Conservation (phyloP, 2,329 filamentous ascomycete genomes). For the Penicillium olsonii region DNA sequence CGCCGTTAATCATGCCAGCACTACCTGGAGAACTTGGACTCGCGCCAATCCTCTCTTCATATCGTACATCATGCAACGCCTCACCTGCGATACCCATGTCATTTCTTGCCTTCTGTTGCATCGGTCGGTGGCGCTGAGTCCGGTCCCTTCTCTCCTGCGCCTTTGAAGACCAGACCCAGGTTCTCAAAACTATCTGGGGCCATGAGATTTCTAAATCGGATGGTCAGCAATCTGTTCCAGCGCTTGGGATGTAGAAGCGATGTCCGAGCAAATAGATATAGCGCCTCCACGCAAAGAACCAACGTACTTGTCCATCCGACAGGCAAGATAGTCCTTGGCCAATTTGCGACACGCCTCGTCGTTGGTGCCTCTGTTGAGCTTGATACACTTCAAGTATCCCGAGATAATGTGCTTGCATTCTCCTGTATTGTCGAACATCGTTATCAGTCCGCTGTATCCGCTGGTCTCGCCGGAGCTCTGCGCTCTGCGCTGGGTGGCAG, state of each 20-base stretch:
- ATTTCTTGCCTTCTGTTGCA: conserved; percentile 13
- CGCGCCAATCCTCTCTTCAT: conserved; percentile 3
- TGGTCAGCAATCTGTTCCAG: conserved; percentile 5
- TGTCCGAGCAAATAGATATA: background rate
- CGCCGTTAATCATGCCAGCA: conserved; percentile 18
- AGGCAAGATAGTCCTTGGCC: conserved; percentile 85
- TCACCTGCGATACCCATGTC: background rate
- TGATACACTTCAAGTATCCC: conserved; percentile 83
- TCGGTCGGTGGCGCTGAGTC: background rate
- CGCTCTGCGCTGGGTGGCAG: background rate
- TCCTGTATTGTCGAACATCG: conserved; percentile 51
- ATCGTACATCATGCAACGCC: conserved; percentile 20
- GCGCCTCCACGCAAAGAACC: background rate
- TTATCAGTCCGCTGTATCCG: conserved; percentile 4
- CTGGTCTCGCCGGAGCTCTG: background rate
- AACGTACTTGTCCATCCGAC: conserved; percentile 89
- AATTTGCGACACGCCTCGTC: conserved; percentile 80
- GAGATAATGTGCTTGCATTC: conserved; percentile 92
- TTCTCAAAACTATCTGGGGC: conserved; percentile 94
- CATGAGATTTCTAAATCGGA: conserved; percentile 76
- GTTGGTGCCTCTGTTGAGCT: conserved; percentile 79
- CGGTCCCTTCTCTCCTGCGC: conserved; percentile 25
- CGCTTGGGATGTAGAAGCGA: too few species aligned
- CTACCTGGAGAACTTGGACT: conserved; percentile 5
- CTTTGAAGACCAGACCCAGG: conserved; percentile 70